phyloP scores from a whole-genome alignment of 768 basidiomycete genomes.

The Clitopilus passeckerianus region DNA sequence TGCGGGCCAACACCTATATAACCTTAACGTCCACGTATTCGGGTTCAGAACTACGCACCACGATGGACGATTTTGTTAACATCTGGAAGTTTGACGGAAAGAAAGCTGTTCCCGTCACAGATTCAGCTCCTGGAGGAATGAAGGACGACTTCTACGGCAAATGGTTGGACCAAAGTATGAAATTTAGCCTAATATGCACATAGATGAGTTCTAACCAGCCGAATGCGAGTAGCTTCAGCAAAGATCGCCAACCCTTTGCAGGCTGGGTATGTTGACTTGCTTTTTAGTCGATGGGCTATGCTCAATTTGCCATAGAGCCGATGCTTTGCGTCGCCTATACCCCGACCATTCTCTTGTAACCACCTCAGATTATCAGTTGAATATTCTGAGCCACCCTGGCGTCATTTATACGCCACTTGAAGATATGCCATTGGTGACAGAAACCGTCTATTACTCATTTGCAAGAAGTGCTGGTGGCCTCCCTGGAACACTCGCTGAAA shows the following conservation, averaged over 20 bases:
- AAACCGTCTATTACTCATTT: slow-evolving; percentile 42
- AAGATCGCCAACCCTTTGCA: slow-evolving; percentile 40
- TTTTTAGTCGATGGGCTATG: background rate
- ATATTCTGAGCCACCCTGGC: slow-evolving; percentile 48
- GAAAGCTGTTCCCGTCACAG: slow-evolving; percentile 4
- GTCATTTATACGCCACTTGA: slow-evolving; percentile 38
- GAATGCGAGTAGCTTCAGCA: slow-evolving; percentile 39
- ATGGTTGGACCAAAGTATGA: slow-evolving; percentile 49
- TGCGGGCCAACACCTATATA: background rate
- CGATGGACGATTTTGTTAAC: slow-evolving; percentile 28
- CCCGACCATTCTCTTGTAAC: slow-evolving; percentile 58
- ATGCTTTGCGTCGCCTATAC: slow-evolving; percentile 52
- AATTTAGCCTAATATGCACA: background rate
- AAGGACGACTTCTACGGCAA: slow-evolving; percentile 38
- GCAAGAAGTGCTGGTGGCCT: slow-evolving; percentile 32
- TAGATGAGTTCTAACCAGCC: background rate
- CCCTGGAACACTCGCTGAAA: slow-evolving; percentile 50
- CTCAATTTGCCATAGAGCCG: slow-evolving; percentile 19
- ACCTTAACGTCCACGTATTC: background rate
- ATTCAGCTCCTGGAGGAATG: slow-evolving; percentile 10
- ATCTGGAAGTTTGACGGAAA: slow-evolving; percentile 10
- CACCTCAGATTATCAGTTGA: slow-evolving; percentile 40
- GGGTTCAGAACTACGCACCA: background rate
- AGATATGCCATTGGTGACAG: slow-evolving; percentile 45
- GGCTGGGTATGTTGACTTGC: slow-evolving; percentile 32